A percentile compares a stretch with the other conserved stretches of the same genome.
Conservation (phyloP, 179 eudicot species). For the Silene noctiflora region DNA sequence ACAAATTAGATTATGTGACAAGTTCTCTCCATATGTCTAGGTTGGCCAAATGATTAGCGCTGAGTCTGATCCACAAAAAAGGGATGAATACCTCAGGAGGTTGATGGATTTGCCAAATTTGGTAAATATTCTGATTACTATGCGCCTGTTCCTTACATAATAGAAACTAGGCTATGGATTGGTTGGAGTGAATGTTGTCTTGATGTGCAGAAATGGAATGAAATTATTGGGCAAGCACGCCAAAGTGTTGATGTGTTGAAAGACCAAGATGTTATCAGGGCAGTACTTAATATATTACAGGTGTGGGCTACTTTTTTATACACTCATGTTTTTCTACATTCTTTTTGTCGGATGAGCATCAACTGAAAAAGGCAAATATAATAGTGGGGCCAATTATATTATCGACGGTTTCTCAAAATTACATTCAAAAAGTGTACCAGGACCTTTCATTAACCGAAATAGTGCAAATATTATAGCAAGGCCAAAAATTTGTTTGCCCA, state of each 20-base stretch:
- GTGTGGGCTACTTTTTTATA: constrained; percentile 29
- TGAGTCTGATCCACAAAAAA: constrained; percentile 81
- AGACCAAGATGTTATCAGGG: constrained; percentile 76
- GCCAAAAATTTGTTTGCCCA: not conserved
- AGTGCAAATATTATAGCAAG: no score
- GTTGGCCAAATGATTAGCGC: constrained; percentile 97
- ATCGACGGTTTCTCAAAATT: not conserved
- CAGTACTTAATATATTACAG: constrained; percentile 98
- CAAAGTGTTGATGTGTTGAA: constrained; percentile 82
- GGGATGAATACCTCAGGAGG: constrained; percentile 85
- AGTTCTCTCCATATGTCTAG: constrained; percentile 38
- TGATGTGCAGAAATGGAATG: constrained; percentile 80
- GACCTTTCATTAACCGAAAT: not conserved
- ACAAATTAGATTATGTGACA: not conserved
- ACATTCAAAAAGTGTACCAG: not conserved
- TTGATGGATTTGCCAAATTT: constrained; percentile 96
- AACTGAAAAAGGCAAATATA: no score
- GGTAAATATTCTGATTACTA: constrained; percentile 35
- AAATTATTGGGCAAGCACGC: constrained; percentile 95
- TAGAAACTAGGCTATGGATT: not conserved
- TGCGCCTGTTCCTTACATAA: not conserved
- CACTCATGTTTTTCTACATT: not conserved
- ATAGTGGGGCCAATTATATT: no score
- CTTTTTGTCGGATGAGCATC: not conserved
- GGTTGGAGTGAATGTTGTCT: constrained; percentile 15